These are phyloP conservation scores for Macrophomina pseudophaseolina DNA, from an alignment of 2,329 filamentous ascomycete species.

Conservation along the genomic window DNA sequence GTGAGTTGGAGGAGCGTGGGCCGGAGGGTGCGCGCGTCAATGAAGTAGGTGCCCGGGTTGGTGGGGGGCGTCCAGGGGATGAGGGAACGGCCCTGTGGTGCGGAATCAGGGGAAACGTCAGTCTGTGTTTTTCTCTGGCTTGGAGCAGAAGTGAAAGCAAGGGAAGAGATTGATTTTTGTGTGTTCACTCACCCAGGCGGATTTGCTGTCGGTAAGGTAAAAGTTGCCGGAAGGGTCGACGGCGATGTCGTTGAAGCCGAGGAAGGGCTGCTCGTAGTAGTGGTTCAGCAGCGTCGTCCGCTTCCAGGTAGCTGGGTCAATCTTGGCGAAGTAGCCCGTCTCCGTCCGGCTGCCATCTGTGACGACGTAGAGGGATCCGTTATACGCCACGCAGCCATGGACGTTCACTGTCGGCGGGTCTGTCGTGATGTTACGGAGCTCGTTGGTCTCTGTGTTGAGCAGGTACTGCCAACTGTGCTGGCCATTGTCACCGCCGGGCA, in stretches of 20 bases:
- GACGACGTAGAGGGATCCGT: constrained; percentile 27
- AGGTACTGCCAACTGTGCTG: constrained; percentile 30
- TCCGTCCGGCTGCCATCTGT: constrained; percentile 28
- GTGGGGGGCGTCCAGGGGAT: constrained; percentile 25
- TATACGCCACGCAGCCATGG: constrained; percentile 28
- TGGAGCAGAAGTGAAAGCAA: too few relatives aligned
- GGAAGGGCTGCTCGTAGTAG: constrained; percentile 29
- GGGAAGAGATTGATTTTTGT: too few relatives aligned
- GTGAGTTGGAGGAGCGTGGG: constrained; percentile 28
- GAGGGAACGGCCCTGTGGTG: constrained; percentile 25
- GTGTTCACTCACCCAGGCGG: constrained; percentile 20
- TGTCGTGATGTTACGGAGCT: constrained; percentile 28
- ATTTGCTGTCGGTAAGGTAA: constrained; percentile 30
- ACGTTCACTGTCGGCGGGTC: constrained; percentile 27
- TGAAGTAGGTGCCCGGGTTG: constrained; percentile 24
- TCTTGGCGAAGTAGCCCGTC: constrained; percentile 26
- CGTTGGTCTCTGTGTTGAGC: constrained; percentile 25
- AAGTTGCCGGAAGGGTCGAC: constrained; percentile 29
- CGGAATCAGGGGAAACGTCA: too few relatives aligned
- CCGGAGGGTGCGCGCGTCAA: constrained; percentile 28
- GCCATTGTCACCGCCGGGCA: constrained; percentile 29
- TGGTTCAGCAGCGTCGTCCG: constrained; percentile 28
- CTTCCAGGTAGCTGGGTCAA: constrained; percentile 28
- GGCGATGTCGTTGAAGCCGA: constrained; percentile 30
- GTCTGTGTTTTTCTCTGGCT: too few relatives aligned